These are phyloP conservation scores for Lepiota venenata DNA, from an alignment of 768 basidiomycete species.

Conservation along the genomic window DNA sequence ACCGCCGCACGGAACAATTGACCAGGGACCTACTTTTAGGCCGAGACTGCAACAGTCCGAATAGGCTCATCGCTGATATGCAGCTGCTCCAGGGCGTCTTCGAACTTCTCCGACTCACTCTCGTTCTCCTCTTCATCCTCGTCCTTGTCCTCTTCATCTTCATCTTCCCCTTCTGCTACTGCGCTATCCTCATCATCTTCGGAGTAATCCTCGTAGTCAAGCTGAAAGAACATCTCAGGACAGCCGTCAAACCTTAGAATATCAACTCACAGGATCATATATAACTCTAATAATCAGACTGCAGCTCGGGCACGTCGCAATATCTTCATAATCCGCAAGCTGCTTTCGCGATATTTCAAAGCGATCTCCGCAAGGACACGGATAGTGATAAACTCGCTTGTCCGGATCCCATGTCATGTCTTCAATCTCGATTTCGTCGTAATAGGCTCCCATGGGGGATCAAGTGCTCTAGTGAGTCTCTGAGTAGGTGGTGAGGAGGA, in stretches of 20 bases:
- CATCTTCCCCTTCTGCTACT: conserved; percentile 36
- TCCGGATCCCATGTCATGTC: conserved; percentile 90
- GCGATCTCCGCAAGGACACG: conserved; percentile 96
- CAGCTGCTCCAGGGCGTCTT: conserved; percentile 68
- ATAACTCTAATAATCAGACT: conserved; percentile 90
- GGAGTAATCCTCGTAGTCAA: conserved; percentile 83
- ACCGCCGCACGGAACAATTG: too few relatives aligned
- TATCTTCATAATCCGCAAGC: conserved; percentile 86
- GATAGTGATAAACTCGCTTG: conserved; percentile 88
- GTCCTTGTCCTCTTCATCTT: conserved; percentile 35
- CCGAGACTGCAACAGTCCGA: conserved; percentile 21
- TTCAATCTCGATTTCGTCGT: conserved; percentile 97
- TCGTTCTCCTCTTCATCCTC: conserved; percentile 33
- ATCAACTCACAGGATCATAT: conserved; percentile 82
- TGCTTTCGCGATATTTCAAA: conserved; percentile 92
- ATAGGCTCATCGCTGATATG: conserved; percentile 35
- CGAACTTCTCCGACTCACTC: conserved; percentile 46
- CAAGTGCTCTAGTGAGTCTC: background rate
- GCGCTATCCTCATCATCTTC: conserved; percentile 48
- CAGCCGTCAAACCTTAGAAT: conserved; percentile 8
- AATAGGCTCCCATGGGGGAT: conserved; percentile 73
- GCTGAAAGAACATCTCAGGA: conserved; percentile 35
- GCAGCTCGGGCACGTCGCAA: conserved; percentile 95
- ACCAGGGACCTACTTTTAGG: conserved; percentile 14
- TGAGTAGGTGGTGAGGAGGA: background rate